phyloP scores from a whole-genome alignment of 169 alveolate genomes.

The Perkinsus marinus region DNA sequence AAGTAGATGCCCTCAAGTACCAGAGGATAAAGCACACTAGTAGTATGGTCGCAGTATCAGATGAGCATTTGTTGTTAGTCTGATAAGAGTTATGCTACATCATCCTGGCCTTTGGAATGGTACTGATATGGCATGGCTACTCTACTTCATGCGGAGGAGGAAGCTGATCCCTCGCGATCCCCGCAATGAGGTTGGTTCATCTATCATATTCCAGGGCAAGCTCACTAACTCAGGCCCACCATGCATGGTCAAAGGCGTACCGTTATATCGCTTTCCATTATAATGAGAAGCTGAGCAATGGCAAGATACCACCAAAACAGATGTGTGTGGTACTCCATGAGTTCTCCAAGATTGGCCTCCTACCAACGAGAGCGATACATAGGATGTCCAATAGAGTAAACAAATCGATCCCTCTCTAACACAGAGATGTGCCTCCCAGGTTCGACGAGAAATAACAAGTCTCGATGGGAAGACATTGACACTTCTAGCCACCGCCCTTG shows the following conservation, averaged over 20 bases:
- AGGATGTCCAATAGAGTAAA: neutral
- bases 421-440: neutral
- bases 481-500: neutral
- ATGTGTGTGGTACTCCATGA: neutral
- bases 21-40: neutral
- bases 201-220: neutral
- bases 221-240: neutral
- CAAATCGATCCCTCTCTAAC: neutral
- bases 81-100: neutral
- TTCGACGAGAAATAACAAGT: neutral
- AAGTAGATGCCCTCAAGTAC: neutral
- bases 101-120: neutral
- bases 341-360: neutral
- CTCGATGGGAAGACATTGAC: neutral
- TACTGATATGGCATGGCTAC: neutral
- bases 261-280: neutral
- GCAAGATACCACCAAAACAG: neutral
- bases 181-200: neutral
- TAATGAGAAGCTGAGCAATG: neutral
- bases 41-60: neutral
- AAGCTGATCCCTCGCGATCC: neutral
- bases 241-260: neutral
- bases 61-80: neutral
- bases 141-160: neutral
- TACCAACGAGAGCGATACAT: neutral